Evolutionary conservation across 257 asterid genomes (phyloP), one percentile per base, ranked within the genome.

Genomic region (Gynochthodes officinalis): DNA sequence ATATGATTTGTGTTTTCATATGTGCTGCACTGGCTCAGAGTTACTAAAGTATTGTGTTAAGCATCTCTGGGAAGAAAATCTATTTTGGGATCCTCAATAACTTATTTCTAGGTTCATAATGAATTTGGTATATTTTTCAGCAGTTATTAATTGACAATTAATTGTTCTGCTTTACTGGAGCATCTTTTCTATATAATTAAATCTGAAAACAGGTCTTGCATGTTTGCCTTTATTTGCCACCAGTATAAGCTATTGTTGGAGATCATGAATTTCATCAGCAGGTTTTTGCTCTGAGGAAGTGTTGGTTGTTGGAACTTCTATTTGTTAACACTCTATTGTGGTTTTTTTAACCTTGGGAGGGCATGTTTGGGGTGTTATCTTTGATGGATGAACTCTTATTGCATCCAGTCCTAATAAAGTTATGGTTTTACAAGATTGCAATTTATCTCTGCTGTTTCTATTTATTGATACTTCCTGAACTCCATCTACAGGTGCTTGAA

Each of bases 401-500:
- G 14, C 55, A 9, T 32, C 19, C 23, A 19, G 61, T n/a, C 69
- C 43, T 30, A 55, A 18, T 23, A 30, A 57, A 37, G 52, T 44
- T 43, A 43, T 5, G 52, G 53, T 65, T 61, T 16, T 21, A 44
- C 53, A 72, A 58, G 23, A 59, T 64, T 50, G 6, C 58, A 39
- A 21, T 37, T 25, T 46, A 7, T 15, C 9, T 49, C 18, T 50
- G 4, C 15, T 13, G 58, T 43, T 27, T 67, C 13, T 5, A 44
- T 37, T 50, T 76, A 25, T 54, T 28, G 64, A n/a, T 54, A 13
- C 50, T 62, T 43, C 55, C 69, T 74, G 67, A 46, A 35, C 75
- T 70, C 42, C 44, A 44, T 70, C n/a, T 72, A 42, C 78, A 94
- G 98, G 98, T 94, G 80, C 78, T 82, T 64, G 99, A 91, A 83